Conservation (phyloP, 1,284 basidiomycete genomes). For the Apiotrichum mycotoxinovorans region DNA sequence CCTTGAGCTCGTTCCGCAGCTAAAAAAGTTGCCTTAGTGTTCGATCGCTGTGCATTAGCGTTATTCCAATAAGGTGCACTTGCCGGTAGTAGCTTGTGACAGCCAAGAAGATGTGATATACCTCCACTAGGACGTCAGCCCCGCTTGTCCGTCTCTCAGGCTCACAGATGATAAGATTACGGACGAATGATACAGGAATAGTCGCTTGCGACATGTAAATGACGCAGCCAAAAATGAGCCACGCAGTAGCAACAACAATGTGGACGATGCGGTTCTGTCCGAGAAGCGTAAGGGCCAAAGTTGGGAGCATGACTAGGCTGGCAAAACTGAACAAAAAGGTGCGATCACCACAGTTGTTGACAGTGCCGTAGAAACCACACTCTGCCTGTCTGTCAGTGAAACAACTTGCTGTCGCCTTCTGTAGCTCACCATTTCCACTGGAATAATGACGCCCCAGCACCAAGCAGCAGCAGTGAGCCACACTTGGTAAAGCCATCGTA, state of each 20-base stretch:
- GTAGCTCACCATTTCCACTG: constrained; percentile 33
- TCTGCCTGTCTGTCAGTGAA: constrained; percentile 41
- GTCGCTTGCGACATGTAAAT: constrained; percentile 17
- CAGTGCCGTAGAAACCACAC: neutral
- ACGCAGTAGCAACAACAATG: constrained; percentile 56
- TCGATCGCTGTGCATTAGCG: constrained; percentile 42
- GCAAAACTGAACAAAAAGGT: constrained; percentile 6
- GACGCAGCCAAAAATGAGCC: constrained; percentile 52
- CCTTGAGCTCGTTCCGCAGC: constrained; percentile 68
- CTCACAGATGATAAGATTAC: constrained; percentile 43
- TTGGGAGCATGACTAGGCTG: constrained; percentile 58
- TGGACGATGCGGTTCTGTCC: constrained; percentile 67
- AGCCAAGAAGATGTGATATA: constrained; percentile 47
- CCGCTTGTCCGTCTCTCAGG: constrained; percentile 8
- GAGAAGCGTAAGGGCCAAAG: constrained; percentile 71
- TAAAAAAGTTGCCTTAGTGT: constrained; percentile 61
- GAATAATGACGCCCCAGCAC: constrained; percentile 34
- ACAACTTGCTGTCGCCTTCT: constrained; percentile 54
- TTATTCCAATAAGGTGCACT: neutral
- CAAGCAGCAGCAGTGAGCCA: constrained; percentile 40
- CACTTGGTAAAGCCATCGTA: constrained; percentile 34
- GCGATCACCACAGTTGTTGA: neutral
- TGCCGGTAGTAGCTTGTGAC: constrained; percentile 40
- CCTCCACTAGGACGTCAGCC: constrained; percentile 27
- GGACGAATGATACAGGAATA: constrained; percentile 51